Base-by-base conservation (phyloP, 345 rosid genomes). In the Pseudoturritis turrita region DNA sequence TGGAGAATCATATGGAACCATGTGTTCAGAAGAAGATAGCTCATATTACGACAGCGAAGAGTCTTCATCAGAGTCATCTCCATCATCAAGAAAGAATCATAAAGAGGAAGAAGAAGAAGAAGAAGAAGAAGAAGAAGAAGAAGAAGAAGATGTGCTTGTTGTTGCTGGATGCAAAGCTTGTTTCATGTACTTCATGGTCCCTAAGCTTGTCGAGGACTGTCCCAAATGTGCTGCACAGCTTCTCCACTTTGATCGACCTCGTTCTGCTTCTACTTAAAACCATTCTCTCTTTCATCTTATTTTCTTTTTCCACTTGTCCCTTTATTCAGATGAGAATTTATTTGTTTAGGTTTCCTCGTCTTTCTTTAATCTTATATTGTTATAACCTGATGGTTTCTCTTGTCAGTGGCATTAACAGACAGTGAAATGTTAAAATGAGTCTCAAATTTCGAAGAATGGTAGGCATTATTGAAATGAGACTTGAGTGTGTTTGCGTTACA, bases 131-230 rank as follows among this genome's bases (percentile, higher is more conserved):
- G 59, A 22, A 11, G 77, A 68, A 6, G 77, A 58, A 36, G 80
- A 76, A 56, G 78, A 77, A 39, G 88, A 84, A 22, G 82, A 80
- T 23, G 96, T 94, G 31, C 76, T 94, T 80, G 98, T 94, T 8
- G 98, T 94, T 22, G 97, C 80, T 10, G 98, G 98, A 65, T 94
- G 99, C 88, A 94, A 91, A 82, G 84, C 86, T 79, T 94, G 99
- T 76, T 84, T 94, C 35, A 94, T 94, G 97, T 94, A 94, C 78
- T 88, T 85, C 88, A 91, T 94, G 98, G 92, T 94, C 18, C 97
- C 98, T 10, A 89, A 89, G 78, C 85, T 81, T 55, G 92, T 86
- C 3, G 90, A 82, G 70, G 96, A 82, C 57, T 95, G 99, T 86
- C 97, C 99, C 56, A 89, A 88, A 75, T 95, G 99, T 49, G 75